Base-by-base conservation (phyloP, 2,329 filamentous ascomycete species). In the Aspergillus chevalieri region DNA sequence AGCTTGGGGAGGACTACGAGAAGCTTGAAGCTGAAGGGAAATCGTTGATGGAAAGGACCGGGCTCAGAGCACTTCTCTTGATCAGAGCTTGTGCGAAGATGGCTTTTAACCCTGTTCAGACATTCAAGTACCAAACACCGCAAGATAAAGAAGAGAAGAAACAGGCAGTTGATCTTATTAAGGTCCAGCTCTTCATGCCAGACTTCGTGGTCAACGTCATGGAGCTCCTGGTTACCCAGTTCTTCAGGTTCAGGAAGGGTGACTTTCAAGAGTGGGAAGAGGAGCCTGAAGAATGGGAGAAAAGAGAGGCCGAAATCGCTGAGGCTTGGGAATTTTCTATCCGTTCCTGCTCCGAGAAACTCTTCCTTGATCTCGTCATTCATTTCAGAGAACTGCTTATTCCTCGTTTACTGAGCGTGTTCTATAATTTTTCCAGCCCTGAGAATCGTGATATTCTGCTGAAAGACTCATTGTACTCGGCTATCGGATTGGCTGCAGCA, bases 281-380 rank as follows among this genome's bases (percentile, higher is more conserved):
- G 63, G 90, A 95, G 50, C 89, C 92, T 0, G 89, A 98, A 66
- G 90, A 94, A 47, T 98, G 93, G 91, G 92, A 96, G 67, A 85
- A 87, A 56, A 84, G 86, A 60, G 90, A 96, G 73, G 89, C 94
- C 61, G 87, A 85, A 52, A 82, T 88, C 51, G 84, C 87, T 33
- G 87, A 89, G 58, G 88, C 87, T 1, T 97, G 87, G 79, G 90
- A 97, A 62, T 96, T 91, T 74, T 88, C 92, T 51, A 85, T 97
- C 47, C 84, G 92, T 28, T 89, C 91, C 2, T 97, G 92, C 65
- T 86, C 93, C 0, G 93, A 98, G 69, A 94, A 91, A 68, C 78
- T 98, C 12, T 95, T 97, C 69, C 78, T 96, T 57, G 91, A 96
- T 61, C 80, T 98, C 15, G 82, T 95, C 52, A 87, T 89, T 53